Evolutionary conservation across 1,284 basidiomycete genomes (phyloP).

Genomic region (Lignosus rhinocerotis): DNA sequence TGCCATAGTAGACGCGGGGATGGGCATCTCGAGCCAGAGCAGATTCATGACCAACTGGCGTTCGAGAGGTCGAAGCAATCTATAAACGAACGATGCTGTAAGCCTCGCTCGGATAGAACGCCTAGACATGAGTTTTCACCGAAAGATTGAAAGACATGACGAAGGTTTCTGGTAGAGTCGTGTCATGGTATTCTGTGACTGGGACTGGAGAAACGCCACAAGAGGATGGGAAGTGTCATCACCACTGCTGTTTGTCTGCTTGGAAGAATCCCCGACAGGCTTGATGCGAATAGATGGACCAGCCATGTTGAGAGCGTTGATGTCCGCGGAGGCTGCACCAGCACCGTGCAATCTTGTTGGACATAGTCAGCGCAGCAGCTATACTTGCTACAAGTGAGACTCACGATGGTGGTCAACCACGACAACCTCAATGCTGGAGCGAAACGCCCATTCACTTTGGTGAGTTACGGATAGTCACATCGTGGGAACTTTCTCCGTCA

Average conservation of each 20-base stretch:
- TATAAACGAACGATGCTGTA: slow-evolving; percentile 35
- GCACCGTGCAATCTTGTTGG: too few relatives aligned
- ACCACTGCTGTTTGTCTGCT: slow-evolving; percentile 6
- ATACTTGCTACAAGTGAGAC: not conserved
- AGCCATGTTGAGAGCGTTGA: slow-evolving; percentile 13
- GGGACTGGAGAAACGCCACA: slow-evolving; percentile 84
- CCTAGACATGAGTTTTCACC: slow-evolving; percentile 47
- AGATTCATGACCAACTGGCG: slow-evolving; percentile 91
- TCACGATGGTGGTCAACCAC: slow-evolving; percentile 6
- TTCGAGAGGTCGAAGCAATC: slow-evolving; percentile 84
- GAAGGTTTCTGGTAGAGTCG: slow-evolving; percentile 89
- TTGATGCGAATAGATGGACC: slow-evolving; percentile 21
- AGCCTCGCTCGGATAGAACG: slow-evolving; percentile 12
- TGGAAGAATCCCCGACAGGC: slow-evolving; percentile 10
- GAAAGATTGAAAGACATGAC: slow-evolving; percentile 91
- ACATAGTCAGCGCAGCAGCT: not conserved
- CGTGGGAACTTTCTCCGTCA: not conserved
- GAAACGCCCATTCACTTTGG: slow-evolving; percentile 3
- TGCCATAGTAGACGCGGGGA: slow-evolving; percentile 72
- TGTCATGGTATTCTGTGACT: slow-evolving; percentile 82
- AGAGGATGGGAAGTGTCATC: slow-evolving; percentile 53
- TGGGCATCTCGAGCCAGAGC: slow-evolving; percentile 86
- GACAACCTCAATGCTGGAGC: slow-evolving; percentile 1
- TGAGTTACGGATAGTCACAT: not conserved
- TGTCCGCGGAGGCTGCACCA: not conserved